Evolutionary conservation across 352 stramenopile species (phyloP), one percentile per base, ranked within the genome.

Genomic region (Phytophthora megakarya): DNA sequence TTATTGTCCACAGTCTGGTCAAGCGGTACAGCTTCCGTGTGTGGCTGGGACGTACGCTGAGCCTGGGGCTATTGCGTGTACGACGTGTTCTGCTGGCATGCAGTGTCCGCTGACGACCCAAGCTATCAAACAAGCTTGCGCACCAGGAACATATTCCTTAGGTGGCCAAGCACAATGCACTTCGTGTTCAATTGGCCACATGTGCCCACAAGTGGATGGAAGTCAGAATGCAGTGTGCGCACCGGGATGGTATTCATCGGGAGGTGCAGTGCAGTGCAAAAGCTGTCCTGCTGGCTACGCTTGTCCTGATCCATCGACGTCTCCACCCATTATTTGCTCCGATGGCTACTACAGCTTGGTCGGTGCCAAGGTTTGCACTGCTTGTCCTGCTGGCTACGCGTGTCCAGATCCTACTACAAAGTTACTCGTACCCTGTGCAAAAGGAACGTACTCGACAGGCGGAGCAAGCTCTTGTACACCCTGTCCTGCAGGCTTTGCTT

Each of bases 401-500:
- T 97, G 88, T 60, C 82, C 84, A 3, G 81, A 89, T 56, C 71
- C 73, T 1, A 85, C 73, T 7, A 72, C 73, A 0, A 88, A 68
- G 21, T 54, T 81, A 28, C 56, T 79, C 4, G 43, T 83, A 1
- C 61, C 81, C 7, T 95, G 86, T 37, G 12, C 68, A 10, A 69
- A 76, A 46, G 86, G 86, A 18, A 88, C 72, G 3, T 95, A 80
- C 51, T 86, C 81, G 18, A 75, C 46, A 22, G 79, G 79, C 22
- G 79, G 59, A 15, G 73, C 78, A 2, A 75, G 75, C 1, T 69
- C 73, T 3, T 95, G 86, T 28, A 78, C 76, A n/a, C 78, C 81
- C 0, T 95, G 92, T 57, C 78, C 86, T 10, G 76, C 88, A 15
- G 93, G 93, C 3, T 96, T 82, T 57, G 43, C 81, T 12, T 98